Percentiles rank a stretch among this genome's conserved stretches.
These are phyloP conservation scores for Fonsecaea nubica DNA, from an alignment of 2,329 filamentous ascomycete genomes.

Conservation along the genomic window DNA sequence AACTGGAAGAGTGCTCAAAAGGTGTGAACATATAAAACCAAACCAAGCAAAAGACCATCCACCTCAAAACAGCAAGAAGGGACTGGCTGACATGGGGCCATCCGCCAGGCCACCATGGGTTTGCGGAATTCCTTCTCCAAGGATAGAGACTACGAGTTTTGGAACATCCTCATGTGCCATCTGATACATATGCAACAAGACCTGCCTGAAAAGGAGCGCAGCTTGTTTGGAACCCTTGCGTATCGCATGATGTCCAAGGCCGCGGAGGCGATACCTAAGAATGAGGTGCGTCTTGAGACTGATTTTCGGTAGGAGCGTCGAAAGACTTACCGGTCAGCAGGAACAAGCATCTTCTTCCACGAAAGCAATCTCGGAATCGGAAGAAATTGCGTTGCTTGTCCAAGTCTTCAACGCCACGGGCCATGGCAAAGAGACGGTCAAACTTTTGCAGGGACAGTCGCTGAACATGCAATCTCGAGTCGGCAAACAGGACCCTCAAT, in stretches of 20 bases:
- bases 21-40: slow-evolving; percentile 43
- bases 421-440: slow-evolving; percentile 49
- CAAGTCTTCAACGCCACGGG: slow-evolving; percentile 53
- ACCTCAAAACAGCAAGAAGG: slow-evolving; percentile 22
- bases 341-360: slow-evolving; percentile 50
- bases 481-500: slow-evolving; percentile 53
- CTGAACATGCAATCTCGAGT: slow-evolving; percentile 52
- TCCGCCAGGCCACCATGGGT: slow-evolving; percentile 55
- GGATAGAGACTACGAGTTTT: slow-evolving; percentile 56
- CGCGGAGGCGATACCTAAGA: slow-evolving; percentile 51
- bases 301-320: background rate
- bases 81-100: slow-evolving; percentile 38
- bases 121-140: slow-evolving; percentile 58
- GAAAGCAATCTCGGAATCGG: slow-evolving; percentile 54
- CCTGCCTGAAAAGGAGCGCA: slow-evolving; percentile 51
- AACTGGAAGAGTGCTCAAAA: slow-evolving; percentile 59
- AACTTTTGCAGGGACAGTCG: slow-evolving; percentile 51
- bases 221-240: slow-evolving; percentile 58
- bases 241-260: slow-evolving; percentile 58
- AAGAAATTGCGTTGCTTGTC: slow-evolving; percentile 55
- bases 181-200: slow-evolving; percentile 48
- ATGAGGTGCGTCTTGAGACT: slow-evolving; percentile 48
- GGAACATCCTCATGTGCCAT: slow-evolving; percentile 56
- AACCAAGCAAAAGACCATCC: background rate
- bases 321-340: slow-evolving; percentile 40